Evolutionary conservation across 768 basidiomycete species (phyloP), one percentile per base, ranked within the genome.

Genomic region (Saitozyma podzolica): DNA sequence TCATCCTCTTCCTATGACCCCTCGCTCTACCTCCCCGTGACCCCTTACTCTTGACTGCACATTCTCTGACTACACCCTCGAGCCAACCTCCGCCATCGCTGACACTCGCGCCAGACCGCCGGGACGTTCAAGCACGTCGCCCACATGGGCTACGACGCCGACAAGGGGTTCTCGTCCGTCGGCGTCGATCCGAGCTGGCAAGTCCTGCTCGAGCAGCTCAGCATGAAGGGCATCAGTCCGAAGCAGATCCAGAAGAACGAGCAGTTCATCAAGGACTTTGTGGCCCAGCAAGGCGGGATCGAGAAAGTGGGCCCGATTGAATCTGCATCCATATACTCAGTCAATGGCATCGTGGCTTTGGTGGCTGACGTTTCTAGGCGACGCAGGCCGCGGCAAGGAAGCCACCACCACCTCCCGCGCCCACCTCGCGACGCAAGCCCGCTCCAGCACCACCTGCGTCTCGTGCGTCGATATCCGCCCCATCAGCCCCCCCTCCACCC

Each of bases 151-250:
- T 96, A 89, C 78, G 90, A 96, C 71, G 78, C 85, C 0, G 87
- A 95, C 67, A 85, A 87, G 29, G 95, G 95, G 2, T 97, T 92
- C 79, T 88, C 87, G 0, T 90, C 89, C 0, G 84, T 83, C 14
- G 90, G 90, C 57, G 90, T 99, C 6, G 95, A 99, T 78, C 86
- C 90, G 1, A 90, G 89, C 6, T 98, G 95, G 95, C 82, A 86
- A 50, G 82, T 86, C 0, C 80, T 98, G 60, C 82, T 97, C 3
- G 83, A 81, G 8, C 82, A 85, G 61, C 83, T 97, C 6, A 84
- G 87, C 63, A 79, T 80, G 50, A 80, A 83, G 8, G 92, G 92
- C 0, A 80, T 97, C 53, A 83, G 85, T 9, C 74, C 78, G 54
- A 86, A 87, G 43, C 80, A 90, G 49, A 86, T 96, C 45, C 83